These are phyloP conservation scores for Erigeron philadelphicus DNA, from an alignment of 140 eudicot species.

Conservation along the genomic window DNA sequence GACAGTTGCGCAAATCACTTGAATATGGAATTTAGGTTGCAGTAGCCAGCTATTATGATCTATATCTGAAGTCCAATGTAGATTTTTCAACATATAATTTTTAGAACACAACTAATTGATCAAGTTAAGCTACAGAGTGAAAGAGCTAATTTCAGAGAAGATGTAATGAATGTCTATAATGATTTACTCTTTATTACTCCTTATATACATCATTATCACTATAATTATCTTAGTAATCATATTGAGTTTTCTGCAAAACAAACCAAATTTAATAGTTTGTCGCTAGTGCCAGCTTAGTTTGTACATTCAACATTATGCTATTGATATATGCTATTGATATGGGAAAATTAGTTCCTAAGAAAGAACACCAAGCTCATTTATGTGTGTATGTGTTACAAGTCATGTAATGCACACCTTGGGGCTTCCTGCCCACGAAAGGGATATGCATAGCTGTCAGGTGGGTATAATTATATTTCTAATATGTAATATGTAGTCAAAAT, in stretches of 20 bases:
- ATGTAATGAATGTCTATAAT: too few species aligned
- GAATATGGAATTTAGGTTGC: conserved; percentile 14
- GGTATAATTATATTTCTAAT: background rate
- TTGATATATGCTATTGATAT: too few species aligned
- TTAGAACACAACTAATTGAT: conserved; percentile 4
- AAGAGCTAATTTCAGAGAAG: too few species aligned
- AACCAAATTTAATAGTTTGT: too few species aligned
- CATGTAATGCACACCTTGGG: background rate
- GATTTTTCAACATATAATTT: background rate
- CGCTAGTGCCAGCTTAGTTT: too few species aligned
- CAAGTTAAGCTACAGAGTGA: background rate
- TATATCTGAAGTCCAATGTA: background rate
- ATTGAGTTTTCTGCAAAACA: too few species aligned
- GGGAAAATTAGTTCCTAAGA: too few species aligned
- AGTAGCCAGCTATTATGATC: background rate
- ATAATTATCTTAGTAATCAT: too few species aligned
- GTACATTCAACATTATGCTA: too few species aligned
- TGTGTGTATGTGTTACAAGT: background rate
- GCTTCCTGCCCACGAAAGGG: background rate
- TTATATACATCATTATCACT: too few species aligned
- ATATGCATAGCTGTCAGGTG: background rate
- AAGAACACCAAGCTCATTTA: too few species aligned
- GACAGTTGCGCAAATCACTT: background rate
- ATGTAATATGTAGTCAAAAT: background rate
- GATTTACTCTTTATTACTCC: too few species aligned